Percentiles rank a stretch among this genome's conserved stretches.
Conservation (phyloP, 2,329 filamentous ascomycete genomes). For the Beauveria bassiana region DNA sequence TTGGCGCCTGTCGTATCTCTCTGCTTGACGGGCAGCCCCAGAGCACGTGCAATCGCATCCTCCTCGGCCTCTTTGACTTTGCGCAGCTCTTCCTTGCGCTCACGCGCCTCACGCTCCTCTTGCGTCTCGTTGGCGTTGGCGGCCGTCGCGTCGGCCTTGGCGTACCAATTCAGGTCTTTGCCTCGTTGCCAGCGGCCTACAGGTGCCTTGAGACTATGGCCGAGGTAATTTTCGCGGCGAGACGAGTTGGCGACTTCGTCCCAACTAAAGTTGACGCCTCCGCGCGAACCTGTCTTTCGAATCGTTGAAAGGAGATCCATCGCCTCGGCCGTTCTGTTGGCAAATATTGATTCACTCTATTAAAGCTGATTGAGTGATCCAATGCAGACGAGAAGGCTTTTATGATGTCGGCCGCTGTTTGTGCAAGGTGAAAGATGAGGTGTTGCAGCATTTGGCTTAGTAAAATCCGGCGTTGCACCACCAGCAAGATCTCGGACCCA, state of each 20-base stretch:
- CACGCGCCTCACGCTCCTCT: slow-evolving; percentile 49
- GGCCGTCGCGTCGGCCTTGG: slow-evolving; percentile 42
- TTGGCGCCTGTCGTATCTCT: slow-evolving; percentile 56
- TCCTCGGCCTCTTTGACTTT: slow-evolving; percentile 87
- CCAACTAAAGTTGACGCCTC: slow-evolving; percentile 95
- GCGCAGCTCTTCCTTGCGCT: slow-evolving; percentile 69
- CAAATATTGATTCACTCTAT: neutral
- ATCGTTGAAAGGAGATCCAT: slow-evolving; percentile 95
- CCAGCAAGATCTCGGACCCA: neutral
- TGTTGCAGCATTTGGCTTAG: too few relatives aligned
- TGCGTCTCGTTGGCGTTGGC: slow-evolving; percentile 48
- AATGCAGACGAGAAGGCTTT: neutral
- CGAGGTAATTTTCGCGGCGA: slow-evolving; percentile 84
- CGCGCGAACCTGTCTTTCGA: slow-evolving; percentile 82
- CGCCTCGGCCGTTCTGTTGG: neutral
- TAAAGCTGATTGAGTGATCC: neutral
- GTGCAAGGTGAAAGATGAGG: neutral
- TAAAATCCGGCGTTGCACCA: too few relatives aligned
- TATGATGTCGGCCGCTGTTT: neutral
- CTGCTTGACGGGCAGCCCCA: slow-evolving; percentile 67
- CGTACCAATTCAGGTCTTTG: slow-evolving; percentile 58
- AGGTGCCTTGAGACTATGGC: slow-evolving; percentile 85
- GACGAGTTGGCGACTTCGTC: slow-evolving; percentile 80
- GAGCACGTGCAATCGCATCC: slow-evolving; percentile 74
- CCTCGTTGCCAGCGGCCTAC: slow-evolving; percentile 88